These are phyloP conservation scores for Cyclospora cayetanensis DNA, from an alignment of 169 alveolate genomes.

Conservation along the genomic window DNA sequence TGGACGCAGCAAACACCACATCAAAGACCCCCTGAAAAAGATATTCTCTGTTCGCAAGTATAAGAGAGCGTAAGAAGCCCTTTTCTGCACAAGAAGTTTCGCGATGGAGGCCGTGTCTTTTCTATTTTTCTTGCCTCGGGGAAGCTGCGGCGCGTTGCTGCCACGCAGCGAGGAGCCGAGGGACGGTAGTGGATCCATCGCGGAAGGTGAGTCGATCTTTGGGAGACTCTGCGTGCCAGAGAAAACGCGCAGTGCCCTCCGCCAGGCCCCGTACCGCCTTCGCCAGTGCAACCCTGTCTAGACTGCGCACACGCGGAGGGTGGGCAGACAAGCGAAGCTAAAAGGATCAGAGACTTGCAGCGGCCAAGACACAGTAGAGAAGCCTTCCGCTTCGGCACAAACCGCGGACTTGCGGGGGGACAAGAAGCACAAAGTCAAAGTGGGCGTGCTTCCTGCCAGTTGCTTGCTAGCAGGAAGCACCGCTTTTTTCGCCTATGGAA, in stretches of 20 bases:
- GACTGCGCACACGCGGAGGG: not conserved
- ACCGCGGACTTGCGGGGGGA: no score
- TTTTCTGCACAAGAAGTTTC: no score
- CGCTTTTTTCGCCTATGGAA: no score
- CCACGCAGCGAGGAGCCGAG: slow-evolving; percentile 8
- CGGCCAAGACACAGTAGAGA: not conserved
- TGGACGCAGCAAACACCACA: no score
- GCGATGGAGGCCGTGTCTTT: no score
- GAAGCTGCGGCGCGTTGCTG: not conserved
- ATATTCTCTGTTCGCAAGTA: no score
- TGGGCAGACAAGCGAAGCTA: not conserved
- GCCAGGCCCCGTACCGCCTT: slow-evolving; percentile 34
- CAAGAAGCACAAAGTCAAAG: no score
- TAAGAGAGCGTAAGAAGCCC: no score
- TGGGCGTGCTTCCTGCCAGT: no score
- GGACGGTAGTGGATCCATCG: not conserved
- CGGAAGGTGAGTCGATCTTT: not conserved
- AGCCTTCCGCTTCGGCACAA: no score
- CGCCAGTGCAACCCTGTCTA: not conserved
- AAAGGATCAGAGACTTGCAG: not conserved
- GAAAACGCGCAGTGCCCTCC: slow-evolving; percentile 40
- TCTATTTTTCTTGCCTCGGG: slow-evolving; percentile 60
- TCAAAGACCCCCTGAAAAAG: no score
- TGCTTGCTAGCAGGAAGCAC: no score
- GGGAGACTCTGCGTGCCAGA: not conserved